These are phyloP conservation scores for Malassezia caprae DNA, from an alignment of 1,284 basidiomycete genomes.

Conservation along the genomic window DNA sequence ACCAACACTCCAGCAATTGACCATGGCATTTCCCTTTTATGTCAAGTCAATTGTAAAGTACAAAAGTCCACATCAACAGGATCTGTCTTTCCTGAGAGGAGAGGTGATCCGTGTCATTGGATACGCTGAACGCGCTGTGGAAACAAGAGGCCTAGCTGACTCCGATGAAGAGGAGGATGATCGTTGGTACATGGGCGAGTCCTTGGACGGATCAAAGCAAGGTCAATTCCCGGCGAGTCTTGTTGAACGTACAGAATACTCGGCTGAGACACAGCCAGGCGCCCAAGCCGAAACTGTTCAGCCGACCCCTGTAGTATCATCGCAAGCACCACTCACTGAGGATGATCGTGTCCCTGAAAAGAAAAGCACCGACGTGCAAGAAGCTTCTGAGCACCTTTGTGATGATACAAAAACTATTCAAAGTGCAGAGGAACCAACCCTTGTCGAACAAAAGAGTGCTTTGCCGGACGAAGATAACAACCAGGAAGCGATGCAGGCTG, in stretches of 20 bases:
- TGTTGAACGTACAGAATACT: conserved; percentile 25
- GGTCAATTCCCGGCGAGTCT: conserved; percentile 47
- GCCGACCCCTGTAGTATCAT: not conserved
- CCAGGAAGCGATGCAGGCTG: not conserved
- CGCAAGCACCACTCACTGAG: not conserved
- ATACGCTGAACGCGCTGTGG: conserved; percentile 18
- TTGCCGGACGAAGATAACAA: not conserved
- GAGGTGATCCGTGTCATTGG: conserved; percentile 40
- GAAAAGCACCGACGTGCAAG: not conserved
- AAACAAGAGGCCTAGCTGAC: conserved; percentile 15
- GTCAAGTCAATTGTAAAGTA: conserved; percentile 37
- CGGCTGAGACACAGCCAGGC: not conserved
- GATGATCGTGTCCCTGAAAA: not conserved
- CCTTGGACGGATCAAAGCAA: conserved; percentile 28
- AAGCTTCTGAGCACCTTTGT: not conserved
- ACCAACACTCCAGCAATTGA: not conserved
- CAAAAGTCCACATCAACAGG: conserved; percentile 40
- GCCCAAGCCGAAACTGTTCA: not conserved
- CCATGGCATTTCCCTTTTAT: conserved; percentile 24
- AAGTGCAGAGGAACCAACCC: not conserved
- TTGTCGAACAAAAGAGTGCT: not conserved
- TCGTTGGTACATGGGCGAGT: conserved; percentile 48
- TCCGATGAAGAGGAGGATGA: conserved; percentile 47
- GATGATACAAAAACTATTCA: not conserved
- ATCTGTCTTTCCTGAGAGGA: conserved; percentile 42